These are phyloP conservation scores for Acanthamoeba divionensis DNA, from an alignment of 208 protist genomes.

Conservation along the genomic window DNA sequence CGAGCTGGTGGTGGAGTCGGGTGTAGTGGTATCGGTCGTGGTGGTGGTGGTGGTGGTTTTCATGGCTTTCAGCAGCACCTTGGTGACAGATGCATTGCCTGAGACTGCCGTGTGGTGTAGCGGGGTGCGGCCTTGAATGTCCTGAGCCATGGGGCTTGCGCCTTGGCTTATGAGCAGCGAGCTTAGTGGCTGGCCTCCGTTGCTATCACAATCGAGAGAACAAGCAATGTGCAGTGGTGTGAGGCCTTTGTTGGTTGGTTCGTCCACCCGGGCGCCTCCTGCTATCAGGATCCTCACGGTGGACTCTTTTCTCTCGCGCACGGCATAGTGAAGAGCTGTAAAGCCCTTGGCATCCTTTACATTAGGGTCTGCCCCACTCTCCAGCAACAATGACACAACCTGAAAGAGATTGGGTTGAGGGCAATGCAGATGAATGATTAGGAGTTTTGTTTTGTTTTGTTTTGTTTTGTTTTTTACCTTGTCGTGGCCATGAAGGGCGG, in stretches of 20 bases:
- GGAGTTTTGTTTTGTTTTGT: no score
- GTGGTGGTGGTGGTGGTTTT: not conserved
- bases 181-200: not conserved
- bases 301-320: not conserved
- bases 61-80: not conserved
- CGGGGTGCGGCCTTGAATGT: not conserved
- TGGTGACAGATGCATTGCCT: not conserved
- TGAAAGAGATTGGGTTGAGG: no score
- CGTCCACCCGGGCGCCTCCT: not conserved
- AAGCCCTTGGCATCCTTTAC: not conserved
- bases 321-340: constrained; percentile 38
- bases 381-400: not conserved
- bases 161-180: not conserved
- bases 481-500: not conserved
- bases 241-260: not conserved
- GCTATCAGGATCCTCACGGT: not conserved
- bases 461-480: no score
- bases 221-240: constrained; percentile 32
- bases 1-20: not conserved
- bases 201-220: not conserved
- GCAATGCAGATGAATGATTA: no score
- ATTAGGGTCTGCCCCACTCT: not conserved
- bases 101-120: not conserved
- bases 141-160: not conserved
- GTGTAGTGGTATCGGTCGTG: not conserved